phyloP scores from a whole-genome alignment of 164 flowering plant genomes.

The Nelumbo lutea region DNA sequence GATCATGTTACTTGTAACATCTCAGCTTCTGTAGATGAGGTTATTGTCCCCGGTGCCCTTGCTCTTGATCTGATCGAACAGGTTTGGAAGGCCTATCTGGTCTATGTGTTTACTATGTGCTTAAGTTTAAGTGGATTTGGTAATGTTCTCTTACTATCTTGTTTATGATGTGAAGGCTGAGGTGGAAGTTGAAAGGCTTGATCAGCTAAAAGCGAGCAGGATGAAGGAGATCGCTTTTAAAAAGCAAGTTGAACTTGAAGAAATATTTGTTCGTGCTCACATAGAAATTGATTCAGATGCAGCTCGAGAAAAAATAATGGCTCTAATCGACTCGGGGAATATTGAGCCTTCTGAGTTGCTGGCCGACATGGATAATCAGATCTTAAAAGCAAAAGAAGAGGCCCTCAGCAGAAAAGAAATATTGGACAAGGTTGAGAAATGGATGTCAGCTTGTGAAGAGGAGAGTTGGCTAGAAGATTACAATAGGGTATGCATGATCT shows the following conservation, averaged over 20 bases:
- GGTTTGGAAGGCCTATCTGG: slow-evolving; percentile 32
- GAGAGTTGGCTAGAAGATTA: slow-evolving; percentile 99
- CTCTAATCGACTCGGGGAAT: slow-evolving; percentile 79
- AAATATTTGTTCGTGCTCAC: slow-evolving; percentile 77
- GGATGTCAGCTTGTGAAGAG: slow-evolving; percentile 99
- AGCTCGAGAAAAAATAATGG: slow-evolving; percentile 78
- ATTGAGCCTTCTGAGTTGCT: slow-evolving; percentile 87
- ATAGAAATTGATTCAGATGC: slow-evolving; percentile 83
- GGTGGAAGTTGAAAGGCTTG: slow-evolving; percentile 94
- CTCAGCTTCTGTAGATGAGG: slow-evolving; percentile 86
- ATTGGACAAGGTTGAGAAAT: slow-evolving; percentile 95
- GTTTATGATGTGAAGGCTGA: slow-evolving; percentile 50
- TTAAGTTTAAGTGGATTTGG: background rate
- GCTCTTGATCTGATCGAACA: slow-evolving; percentile 92
- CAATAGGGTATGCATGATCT: slow-evolving; percentile 58
- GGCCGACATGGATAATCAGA: slow-evolving; percentile 93
- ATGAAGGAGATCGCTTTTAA: slow-evolving; percentile 97
- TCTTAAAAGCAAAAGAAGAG: slow-evolving; percentile 83
- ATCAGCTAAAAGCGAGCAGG: slow-evolving; percentile 85
- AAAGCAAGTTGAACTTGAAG: slow-evolving; percentile 85
- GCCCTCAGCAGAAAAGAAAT: slow-evolving; percentile 91
- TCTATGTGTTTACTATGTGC: background rate
- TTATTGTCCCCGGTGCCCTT: slow-evolving; percentile 84
- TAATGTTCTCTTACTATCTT: slow-evolving; percentile 6
- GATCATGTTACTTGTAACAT: slow-evolving; percentile 92